Evolutionary conservation across 2,329 filamentous ascomycete genomes (phyloP).

Genomic region (Phyllosticta citriasiana): DNA sequence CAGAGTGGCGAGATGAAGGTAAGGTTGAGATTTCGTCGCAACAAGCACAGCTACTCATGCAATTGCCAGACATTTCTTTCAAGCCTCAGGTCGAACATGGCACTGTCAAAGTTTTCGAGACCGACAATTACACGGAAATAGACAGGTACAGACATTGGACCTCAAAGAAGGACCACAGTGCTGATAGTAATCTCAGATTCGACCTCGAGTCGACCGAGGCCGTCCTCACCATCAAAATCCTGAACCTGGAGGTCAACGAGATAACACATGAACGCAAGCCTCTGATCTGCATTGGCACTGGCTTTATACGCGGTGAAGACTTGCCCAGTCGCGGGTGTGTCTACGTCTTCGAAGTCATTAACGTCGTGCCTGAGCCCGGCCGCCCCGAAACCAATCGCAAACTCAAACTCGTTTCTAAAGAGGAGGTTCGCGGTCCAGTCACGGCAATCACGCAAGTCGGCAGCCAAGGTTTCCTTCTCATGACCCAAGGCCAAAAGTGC

Average conservation of each 20-base stretch:
- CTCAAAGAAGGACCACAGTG: neutral
- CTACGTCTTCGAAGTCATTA: conserved; percentile 84
- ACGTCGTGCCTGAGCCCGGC: conserved; percentile 81
- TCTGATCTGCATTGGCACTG: conserved; percentile 76
- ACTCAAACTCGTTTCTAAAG: conserved; percentile 76
- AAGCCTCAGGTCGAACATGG: conserved; percentile 62
- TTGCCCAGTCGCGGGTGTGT: conserved; percentile 74
- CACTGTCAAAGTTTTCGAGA: conserved; percentile 67
- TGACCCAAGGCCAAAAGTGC: conserved; percentile 90
- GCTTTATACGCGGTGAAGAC: conserved; percentile 81
- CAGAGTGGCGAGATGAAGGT: conserved; percentile 68
- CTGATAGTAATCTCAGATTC: conserved; percentile 30
- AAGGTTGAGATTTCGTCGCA: conserved; percentile 17
- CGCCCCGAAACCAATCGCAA: conserved; percentile 76
- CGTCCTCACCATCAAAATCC: conserved; percentile 69
- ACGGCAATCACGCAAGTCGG: conserved; percentile 78
- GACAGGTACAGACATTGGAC: conserved; percentile 42
- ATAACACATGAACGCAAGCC: conserved; percentile 76
- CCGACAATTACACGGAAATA: conserved; percentile 66
- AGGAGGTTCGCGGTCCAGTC: conserved; percentile 87
- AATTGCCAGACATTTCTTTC: conserved; percentile 38
- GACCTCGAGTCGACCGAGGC: conserved; percentile 65
- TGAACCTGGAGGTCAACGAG: conserved; percentile 85
- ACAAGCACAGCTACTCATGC: neutral
- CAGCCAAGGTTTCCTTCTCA: conserved; percentile 77